These are phyloP conservation scores for Chytriomyces hyalinus DNA, from an alignment of 192 early-diverging fungal genomes.

Conservation along the genomic window DNA sequence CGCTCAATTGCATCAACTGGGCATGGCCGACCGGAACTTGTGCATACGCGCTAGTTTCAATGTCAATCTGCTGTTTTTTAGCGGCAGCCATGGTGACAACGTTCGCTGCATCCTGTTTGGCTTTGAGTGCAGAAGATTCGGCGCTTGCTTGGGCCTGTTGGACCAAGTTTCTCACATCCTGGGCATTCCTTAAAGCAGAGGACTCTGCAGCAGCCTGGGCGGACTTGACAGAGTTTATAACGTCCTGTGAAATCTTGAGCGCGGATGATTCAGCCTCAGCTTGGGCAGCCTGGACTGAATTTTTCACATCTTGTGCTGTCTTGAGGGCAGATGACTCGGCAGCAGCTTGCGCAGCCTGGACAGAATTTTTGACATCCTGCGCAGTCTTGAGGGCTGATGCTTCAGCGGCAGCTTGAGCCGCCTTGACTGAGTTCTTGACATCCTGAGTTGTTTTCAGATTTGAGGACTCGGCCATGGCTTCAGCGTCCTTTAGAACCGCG, in stretches of 20 bases:
- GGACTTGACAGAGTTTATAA: conserved; percentile 26
- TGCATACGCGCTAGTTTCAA: conserved; percentile 44
- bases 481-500: conserved; percentile 18
- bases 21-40: conserved; percentile 46
- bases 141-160: conserved; percentile 48
- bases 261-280: not conserved
- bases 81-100: conserved; percentile 50
- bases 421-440: conserved; percentile 40
- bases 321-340: not conserved
- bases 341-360: conserved; percentile 2
- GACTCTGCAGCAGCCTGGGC: not conserved
- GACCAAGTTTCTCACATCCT: conserved; percentile 15
- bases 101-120: conserved; percentile 54
- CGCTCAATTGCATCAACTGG: conserved; percentile 47
- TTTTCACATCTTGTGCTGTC: not conserved
- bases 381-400: conserved; percentile 42
- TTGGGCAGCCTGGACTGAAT: conserved; percentile 31
- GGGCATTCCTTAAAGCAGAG: not conserved
- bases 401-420: conserved; percentile 47
- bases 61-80: conserved; percentile 39
- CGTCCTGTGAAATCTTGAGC: not conserved
- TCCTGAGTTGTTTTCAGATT: no score
- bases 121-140: conserved; percentile 42
- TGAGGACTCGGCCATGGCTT: not conserved
- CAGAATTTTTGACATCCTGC: conserved; percentile 55